Evolutionary conservation across 768 basidiomycete genomes (phyloP), one percentile per base, ranked within the genome.

Genomic region (Phlebiopsis flavidoalba): DNA sequence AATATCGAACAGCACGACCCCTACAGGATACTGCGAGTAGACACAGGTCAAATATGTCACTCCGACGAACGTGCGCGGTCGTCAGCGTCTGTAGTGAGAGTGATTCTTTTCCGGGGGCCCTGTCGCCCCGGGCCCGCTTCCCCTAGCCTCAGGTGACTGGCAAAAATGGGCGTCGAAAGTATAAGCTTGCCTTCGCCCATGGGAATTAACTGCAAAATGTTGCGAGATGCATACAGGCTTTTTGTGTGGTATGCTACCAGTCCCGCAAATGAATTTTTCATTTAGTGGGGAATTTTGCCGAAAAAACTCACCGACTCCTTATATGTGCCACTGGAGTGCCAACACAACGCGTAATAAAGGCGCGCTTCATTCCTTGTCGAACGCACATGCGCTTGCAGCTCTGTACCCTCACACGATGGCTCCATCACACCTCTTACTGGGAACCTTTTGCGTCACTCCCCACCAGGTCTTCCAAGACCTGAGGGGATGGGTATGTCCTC

Each of bases 41-140:
- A 50, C 22, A 26, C 31, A 31, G 36, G 36, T 33, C 57, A 31
- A 57, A 62, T 26, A 61, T 57, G 66, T 66, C 60, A 65, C 63
- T 43, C 53, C 61, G 62, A 69, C 69, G 69, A 70, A 70, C 69
- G 69, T 70, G 69, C 67, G 67, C 63, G 64, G 60, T n/a, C 60
- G 59, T 68, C 62, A 67, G 60, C 63, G 66, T 67, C 36, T 58
- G n/a, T n/a, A 52, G 19, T 4, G 48, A 19, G 40, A 19, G 21
- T 26, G 12, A 14, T 35, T 47, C 40, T 53, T 35, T 46, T 51
- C 56, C 21, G 40, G 52, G 26, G 15, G n/a, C n/a, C 31, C 17
- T n/a, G n/a, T 45, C 43, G 40, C 46, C 53, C 22, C 33, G 43
- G 51, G 22, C 46, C 40, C 40, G 40, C 40, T 2, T 43, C 40